Evolutionary conservation across 805 yeast genomes (phyloP), one percentile per base, ranked within the genome.

Genomic region (Yamadazyma laniorum): DNA sequence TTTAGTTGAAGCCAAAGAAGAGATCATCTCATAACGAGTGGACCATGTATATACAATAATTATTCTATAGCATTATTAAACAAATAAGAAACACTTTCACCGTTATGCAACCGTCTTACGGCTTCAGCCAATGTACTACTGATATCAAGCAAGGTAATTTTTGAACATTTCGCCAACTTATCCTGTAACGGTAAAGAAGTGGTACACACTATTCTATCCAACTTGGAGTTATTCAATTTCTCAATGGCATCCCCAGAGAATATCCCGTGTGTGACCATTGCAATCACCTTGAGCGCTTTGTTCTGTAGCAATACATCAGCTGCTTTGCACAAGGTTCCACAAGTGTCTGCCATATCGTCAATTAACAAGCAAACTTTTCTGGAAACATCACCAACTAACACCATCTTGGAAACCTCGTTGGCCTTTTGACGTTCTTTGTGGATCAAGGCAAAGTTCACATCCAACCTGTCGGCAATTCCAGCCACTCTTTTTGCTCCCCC

Each of bases 401-500:
- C 90, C 95, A 85, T 85, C 56, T 84, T 72, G 29, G 86, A 79
- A 26, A 85, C 90, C 57, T 85, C 93, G 56, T 85, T 85, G 19
- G 93, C 93, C 46, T 82, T 73, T 17, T 84, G 86, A 59, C 95
- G 73, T 63, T 85, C 95, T 59, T 85, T 85, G 61, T 85, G 93
- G 50, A 85, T 85, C 61, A 85, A 75, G 16, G 93, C 93, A 63
- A 85, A 85, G 55, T 83, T 83, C 56, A 83, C 67, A 59, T 85
- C 93, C 48, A 85, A 64, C 44, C 82, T 74, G 58, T 85, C 93
- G 36, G 93, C 93, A 48, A 85, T 67, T 7, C 84, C 81, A 7
- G 93, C 93, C n/a, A 86, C 93, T 65, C 95, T 75, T 57, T 85
- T 85, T 41, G 93, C 93, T 46, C 95, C 95, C 58, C 95, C 95